Base-by-base conservation (phyloP, 202 grass and related monocot species). In the Carex arenaria region DNA sequence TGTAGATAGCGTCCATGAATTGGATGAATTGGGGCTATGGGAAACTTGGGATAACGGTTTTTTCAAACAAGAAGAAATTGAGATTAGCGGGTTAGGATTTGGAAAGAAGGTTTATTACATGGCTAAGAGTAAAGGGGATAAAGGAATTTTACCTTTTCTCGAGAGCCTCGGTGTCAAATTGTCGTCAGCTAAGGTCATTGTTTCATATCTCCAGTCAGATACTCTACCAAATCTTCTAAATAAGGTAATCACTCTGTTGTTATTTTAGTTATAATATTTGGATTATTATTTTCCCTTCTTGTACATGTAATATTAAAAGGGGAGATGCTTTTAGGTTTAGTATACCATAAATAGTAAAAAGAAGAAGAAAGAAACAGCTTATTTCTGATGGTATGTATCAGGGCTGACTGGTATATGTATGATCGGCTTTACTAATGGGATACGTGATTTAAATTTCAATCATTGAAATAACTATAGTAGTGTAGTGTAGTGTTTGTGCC, bases 91-190 rank as follows among this genome's bases (percentile, higher is more conserved):
- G 31, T 82, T 93, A n/a, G 86, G 85, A 55, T 98, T 98, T 76
- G 71, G 80, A 75, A 90, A 84, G 82, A 98, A 94, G 84, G 90
- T 91, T 73, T 93, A 93, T 85, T 87, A 87, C 87, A 98, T 98
- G 95, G 89, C 90, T 54, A 87, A 84, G 89, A 93, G 92, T 84
- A 88, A 79, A 77, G 90, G 89, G 54, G 90, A 94, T 81, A 40
- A 71, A 5, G 90, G 87, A 26, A 76, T 97, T 11, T 88, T 94
- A 61, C 89, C 92, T 61, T 89, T 93, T 65, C 54, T 97, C 1
- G 94, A 94, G 87, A 97, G 92, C 85, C 22, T 93, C 18, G 92
- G 92, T 55, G 83, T 97, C 11, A 90, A 90, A 18, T 85, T 97
- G 36, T 97, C 95, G 4, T 94, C 92, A 0, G 92, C 92, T 26